Conservation (phyloP, 495 filamentous ascomycete genomes). For the Corynascus novoguineensis region DNA sequence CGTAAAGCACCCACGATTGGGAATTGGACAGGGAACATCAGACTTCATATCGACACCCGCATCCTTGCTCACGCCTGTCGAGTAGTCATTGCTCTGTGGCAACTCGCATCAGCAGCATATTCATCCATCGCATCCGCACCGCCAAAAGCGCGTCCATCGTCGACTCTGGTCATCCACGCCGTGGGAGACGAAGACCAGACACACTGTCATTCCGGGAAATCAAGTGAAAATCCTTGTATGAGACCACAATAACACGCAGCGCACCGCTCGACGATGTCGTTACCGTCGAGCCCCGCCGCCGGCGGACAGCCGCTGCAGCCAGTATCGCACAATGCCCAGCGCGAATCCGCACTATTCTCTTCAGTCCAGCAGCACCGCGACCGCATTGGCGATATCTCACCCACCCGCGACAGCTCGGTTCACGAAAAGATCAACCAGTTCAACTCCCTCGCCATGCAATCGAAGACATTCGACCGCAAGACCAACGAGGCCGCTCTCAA, state of each 20-base stretch:
- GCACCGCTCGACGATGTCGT: conserved; percentile 14
- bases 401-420: conserved; percentile 62
- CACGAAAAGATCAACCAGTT: conserved; percentile 82
- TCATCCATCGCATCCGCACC: too few species aligned
- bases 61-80: not conserved
- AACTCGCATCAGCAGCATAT: too few species aligned
- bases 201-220: not conserved
- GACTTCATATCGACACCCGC: not conserved
- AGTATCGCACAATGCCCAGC: conserved; percentile 70
- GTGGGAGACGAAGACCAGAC: not conserved
- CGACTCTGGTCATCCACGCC: not conserved
- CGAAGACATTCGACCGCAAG: conserved; percentile 55
- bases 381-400: conserved; percentile 24
- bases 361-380: conserved; percentile 9
- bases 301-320: conserved; percentile 53
- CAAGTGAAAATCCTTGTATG: conserved; percentile 20
- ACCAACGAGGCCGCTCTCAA: conserved; percentile 67
- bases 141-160: not conserved
- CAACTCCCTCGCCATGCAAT: conserved; percentile 62
- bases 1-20: not conserved
- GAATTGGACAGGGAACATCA: not conserved
- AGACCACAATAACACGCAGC: conserved; percentile 10
- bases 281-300: conserved; percentile 29
- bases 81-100: too few species aligned
- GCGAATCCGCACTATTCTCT: conserved; percentile 29